Percentiles rank a stretch among this genome's conserved stretches.
phyloP scores from a whole-genome alignment of 805 yeast species.

The Kodamaea leandrae region DNA sequence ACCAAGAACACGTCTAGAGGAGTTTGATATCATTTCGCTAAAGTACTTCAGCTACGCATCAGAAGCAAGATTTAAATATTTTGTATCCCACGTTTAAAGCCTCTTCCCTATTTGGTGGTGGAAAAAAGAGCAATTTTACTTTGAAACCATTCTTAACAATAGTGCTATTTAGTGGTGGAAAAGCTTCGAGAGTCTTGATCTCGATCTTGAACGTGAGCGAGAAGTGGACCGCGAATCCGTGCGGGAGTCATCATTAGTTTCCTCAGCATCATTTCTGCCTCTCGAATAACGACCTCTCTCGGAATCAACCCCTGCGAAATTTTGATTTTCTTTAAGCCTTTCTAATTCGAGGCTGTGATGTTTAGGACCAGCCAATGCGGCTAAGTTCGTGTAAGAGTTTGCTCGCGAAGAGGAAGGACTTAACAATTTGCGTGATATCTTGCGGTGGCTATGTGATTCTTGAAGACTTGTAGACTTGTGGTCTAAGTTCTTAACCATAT shows the following conservation, averaged over 20 bases:
- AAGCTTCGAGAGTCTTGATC: constrained; percentile 19
- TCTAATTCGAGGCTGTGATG: constrained; percentile 1
- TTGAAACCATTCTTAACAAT: no score
- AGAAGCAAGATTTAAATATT: neutral
- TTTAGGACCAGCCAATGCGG: neutral
- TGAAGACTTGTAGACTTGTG: neutral
- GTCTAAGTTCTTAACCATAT: constrained; percentile 32
- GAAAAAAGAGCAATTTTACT: neutral
- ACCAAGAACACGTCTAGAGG: constrained; percentile 27
- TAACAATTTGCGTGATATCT: constrained; percentile 6
- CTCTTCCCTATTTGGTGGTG: neutral
- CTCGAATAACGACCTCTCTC: constrained; percentile 3
- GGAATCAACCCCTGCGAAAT: neutral
- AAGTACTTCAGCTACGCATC: neutral
- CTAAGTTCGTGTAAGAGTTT: constrained; percentile 7
- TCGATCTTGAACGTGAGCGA: constrained; percentile 7
- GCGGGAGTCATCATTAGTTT: neutral
- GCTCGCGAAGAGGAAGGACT: constrained; percentile 9
- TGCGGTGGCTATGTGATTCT: constrained; percentile 1
- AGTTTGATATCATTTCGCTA: neutral
- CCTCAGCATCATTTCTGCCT: neutral
- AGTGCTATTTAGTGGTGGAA: constrained; percentile 16
- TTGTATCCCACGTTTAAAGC: neutral
- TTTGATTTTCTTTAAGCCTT: constrained; percentile 1
- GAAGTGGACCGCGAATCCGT: neutral